Evolutionary conservation across 192 early-diverging fungal species (phyloP), one percentile per base, ranked within the genome.

Genomic region (Coemansia biformis): DNA sequence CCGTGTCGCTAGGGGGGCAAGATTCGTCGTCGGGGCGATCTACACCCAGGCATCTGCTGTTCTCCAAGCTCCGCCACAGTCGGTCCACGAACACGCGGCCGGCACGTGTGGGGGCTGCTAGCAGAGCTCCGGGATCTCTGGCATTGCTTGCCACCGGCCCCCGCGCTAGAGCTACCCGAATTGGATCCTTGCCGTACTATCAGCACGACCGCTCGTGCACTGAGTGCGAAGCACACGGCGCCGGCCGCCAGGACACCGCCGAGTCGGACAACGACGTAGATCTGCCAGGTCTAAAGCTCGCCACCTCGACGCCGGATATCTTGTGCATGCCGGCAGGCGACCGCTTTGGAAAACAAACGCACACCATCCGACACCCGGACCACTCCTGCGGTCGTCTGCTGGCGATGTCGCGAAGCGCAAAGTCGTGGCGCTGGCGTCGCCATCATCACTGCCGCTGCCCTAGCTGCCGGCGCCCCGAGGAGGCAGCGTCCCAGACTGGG

Each of bases 1-100:
- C 24, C 24, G 6, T 51, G n/a, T 57, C 52, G 2, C 11, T 48
- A 0, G 44, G 32, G 23, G 16, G 39, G 35, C 48, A 59, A 1
- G 66, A 54, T 10, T 62, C 51, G 1, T 63, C 59, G 3, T 70
- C 66, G 0, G 66, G 66, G 3, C 51, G 45, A n/a, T 70, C 66
- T 9, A 63, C 66, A 9, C 55, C 66, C 18, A 50, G 37, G 14
- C 45, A 49, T 15, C 23, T 48, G 17, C 30, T 57, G 9, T 69
- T 62, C 22, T 41, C 66, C 15, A 37, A 40, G 18, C 26, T 57
- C 12, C 59, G 29, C 14, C 46, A 18, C 41, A 36, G 50, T 15
- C 36, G 38, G 15, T 55, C 60, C 18, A 26, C 24, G 3, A 2
- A 6, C 24, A 6, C 24, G 24, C 24, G 24, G 24, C 6, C 24